A percentile compares a stretch with the other conserved stretches of the same genome.
These are phyloP conservation scores for Ganoderma meredithae DNA, from an alignment of 1,284 basidiomycete genomes.

Conservation along the genomic window DNA sequence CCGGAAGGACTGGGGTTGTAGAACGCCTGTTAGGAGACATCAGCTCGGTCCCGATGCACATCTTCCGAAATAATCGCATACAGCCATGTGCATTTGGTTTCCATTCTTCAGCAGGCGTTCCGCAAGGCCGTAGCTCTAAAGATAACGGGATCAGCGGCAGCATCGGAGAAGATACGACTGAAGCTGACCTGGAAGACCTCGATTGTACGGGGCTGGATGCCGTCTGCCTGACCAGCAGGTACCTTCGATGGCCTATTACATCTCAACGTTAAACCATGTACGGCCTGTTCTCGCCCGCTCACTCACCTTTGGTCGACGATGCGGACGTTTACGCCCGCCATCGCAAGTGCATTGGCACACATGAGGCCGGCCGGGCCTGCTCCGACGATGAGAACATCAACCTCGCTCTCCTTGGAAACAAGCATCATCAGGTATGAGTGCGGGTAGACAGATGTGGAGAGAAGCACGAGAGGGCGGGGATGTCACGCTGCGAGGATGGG, in stretches of 20 bases:
- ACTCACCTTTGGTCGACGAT: constrained; percentile 71
- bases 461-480: not conserved
- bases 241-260: constrained; percentile 18
- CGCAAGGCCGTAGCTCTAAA: constrained; percentile 76
- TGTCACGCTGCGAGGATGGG: not conserved
- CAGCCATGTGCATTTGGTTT: constrained; percentile 73
- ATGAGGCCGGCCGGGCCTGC: constrained; percentile 67
- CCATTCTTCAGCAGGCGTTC: constrained; percentile 69
- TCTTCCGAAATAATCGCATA: constrained; percentile 36
- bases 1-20: constrained; percentile 70
- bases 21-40: constrained; percentile 59
- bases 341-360: constrained; percentile 68
- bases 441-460: not conserved
- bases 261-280: not conserved
- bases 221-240: constrained; percentile 77
- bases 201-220: constrained; percentile 79
- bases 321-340: constrained; percentile 65
- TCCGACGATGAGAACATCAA: constrained; percentile 65
- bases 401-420: constrained; percentile 34
- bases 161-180: not conserved
- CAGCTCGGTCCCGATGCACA: not conserved
- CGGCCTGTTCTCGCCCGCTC: not conserved
- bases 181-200: constrained; percentile 73
- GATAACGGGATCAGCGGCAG: not conserved
- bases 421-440: constrained; percentile 2